Base-by-base conservation (phyloP, 306 rosid species). In the Herpetospermum pedunculosum region DNA sequence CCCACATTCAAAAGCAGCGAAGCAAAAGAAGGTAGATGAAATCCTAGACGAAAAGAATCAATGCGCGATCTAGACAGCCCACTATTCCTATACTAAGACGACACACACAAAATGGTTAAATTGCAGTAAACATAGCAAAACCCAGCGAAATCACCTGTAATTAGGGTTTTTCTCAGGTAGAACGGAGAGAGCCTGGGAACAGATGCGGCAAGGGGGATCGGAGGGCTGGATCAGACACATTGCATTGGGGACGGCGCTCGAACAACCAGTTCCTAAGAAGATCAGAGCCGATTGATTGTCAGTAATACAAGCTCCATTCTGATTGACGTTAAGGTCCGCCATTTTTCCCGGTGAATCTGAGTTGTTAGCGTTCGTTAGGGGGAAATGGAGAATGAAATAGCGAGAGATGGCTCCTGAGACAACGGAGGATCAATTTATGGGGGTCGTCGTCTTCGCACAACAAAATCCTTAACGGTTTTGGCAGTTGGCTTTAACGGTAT, bases 221-320 rank as follows among this genome's bases (percentile, higher is more conserved):
- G 97, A 79, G 5, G 97, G 95, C 70, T 78, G 92, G 84, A 91
- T 83, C 72, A 94, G 79, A 83, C 99, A 94, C 87, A 73, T 73
- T 64, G 85, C 48, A 74, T 86, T 84, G 75, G 99, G 99, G 60
- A 94, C 85, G 82, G 96, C 84, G 85, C 99, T 83, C 1, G 99
- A 94, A 54, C 96, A 89, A 2, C 99, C 99, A 8, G 97, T 91
- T 1, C 99, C 99, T 67, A 94, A 85, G 54, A 94, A 94, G 71
- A 94, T 89, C 76, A 94, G 76, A 35, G 96, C 96, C 67, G 99
- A 94, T 83, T 79, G 77, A 62, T 16, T 55, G 1, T 19, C 58
- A 19, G 50, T 25, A 32, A 6, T 60, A 60, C 4, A 26, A 82
- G 55, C 68, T 49, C 71, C 85, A 81, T 72, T 62, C 37, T 55